Base-by-base conservation (phyloP, 441 rosid species). In the Pelargonium cotyledonis region DNA sequence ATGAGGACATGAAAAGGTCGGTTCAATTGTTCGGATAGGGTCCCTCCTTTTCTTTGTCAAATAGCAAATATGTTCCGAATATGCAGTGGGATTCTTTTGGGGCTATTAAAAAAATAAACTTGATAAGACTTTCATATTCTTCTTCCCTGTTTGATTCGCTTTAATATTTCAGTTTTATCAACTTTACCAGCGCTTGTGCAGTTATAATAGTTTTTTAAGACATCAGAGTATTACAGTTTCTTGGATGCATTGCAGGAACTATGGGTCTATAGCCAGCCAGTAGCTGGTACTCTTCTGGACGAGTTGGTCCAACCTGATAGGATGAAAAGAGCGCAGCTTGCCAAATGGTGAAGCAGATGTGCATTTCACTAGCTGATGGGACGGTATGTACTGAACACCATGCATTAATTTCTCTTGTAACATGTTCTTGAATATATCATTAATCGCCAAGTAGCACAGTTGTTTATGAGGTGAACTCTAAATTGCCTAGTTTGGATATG, bases 31-130 rank as follows among this genome's bases (percentile, higher is more conserved):
- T 38, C 6, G 9, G 23, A 26, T 18, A 16, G 61, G 61, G 26
- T 55, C 61, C 61, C 18, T 55, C 61, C 61, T 53, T 55, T 18
- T 55, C 61, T 55, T 55, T 55, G 61, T 55, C 61, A 55, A 55
- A 55, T 55, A 16, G 61, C 61, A 55, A 55, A 55, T 55, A 55
- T 55, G 26, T 55, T 55, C 61, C 26, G 18, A 21, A 18, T 55
- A n/a, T 55, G 23, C 61, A 55, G 61, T 55, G 61, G 61, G 23
- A 55, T 55, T 55, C 61, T 55, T 6, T 55, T 55, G 61, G 41
- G 61, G 26, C 11, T 55, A 55, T 55, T 55, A 55, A 18, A 55
- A 55, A 55, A 55, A 4, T 55, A 8, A 55, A n/a, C 12, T 55
- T 55, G 23, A 55, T 18, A 16, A 55, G 61, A 55, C 61, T 55